A percentile compares a stretch with the other conserved stretches of the same genome.
Conservation (phyloP, 345 rosid species). For the Litchi chinensis region DNA sequence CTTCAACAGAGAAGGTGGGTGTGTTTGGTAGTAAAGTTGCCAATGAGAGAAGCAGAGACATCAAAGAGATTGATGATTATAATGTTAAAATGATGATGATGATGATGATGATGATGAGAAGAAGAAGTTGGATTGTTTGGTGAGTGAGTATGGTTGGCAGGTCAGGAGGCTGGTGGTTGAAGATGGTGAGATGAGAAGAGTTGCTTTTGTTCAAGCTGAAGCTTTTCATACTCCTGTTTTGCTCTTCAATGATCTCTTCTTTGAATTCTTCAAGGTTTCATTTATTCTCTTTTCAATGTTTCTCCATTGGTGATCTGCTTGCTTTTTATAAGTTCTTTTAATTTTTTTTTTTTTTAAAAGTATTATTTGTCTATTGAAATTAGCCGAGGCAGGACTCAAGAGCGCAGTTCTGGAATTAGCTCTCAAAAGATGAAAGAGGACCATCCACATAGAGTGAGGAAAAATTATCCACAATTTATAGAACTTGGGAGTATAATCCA, state of each 20-base stretch:
- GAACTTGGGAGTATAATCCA: too few species aligned
- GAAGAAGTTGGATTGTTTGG: slow-evolving; percentile 39
- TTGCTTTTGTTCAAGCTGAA: slow-evolving; percentile 70
- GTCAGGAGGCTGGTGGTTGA: slow-evolving; percentile 59
- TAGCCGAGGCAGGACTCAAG: too few species aligned
- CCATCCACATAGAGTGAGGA: too few species aligned
- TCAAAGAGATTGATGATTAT: slow-evolving; percentile 10
- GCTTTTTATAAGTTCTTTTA: too few species aligned
- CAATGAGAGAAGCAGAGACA: slow-evolving; percentile 19
- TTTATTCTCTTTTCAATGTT: not conserved
- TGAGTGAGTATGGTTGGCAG: slow-evolving; percentile 64
- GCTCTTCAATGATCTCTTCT: slow-evolving; percentile 69
- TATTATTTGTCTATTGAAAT: too few species aligned
- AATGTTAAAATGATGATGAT: not conserved
- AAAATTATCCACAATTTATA: too few species aligned
- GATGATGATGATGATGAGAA: slow-evolving; percentile 6
- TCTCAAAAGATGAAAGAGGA: too few species aligned
- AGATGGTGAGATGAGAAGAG: slow-evolving; percentile 60
- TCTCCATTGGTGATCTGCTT: not conserved
- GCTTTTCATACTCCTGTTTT: slow-evolving; percentile 74
- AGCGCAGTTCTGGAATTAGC: too few species aligned
- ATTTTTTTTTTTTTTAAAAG: not conserved
- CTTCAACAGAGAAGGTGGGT: slow-evolving; percentile 17
- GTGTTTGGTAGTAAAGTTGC: slow-evolving; percentile 18
- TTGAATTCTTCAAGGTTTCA: slow-evolving; percentile 71